Evolutionary conservation across 148 eudicot species (phyloP), one percentile per base, ranked within the genome.

Genomic region (Amaranthus hypochondriacus): DNA sequence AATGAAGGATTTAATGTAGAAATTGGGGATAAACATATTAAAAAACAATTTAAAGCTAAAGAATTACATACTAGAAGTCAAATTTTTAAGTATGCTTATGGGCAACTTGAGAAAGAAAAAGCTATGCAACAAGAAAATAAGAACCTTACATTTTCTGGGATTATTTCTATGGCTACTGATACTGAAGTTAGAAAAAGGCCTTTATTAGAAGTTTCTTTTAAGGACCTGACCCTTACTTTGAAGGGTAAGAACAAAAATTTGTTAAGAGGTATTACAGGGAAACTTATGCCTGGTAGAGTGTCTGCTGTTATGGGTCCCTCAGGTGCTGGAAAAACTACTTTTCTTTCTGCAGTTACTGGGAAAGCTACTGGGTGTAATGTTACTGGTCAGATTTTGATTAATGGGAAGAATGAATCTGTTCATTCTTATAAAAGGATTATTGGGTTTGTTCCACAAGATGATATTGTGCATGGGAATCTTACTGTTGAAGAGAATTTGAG

Each of bases 281-380:
- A 89, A 73, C 74, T 92, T 52, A 75, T 78, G 85, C 97, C 92
- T 5, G 97, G 97, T 49, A 80, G 94, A 56, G 90, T 92, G 70
- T 83, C 97, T 5, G 97, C 95, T 28, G 97, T 92, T 21, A 92
- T 92, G 97, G 97, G 97, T 64, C 97, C 97, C 4, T 92, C 97
- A 0, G 97, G 97, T 15, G 97, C 97, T 3, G 97, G 97, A 28
- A 92, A 92, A 77, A 92, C 97, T 15, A 92, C 97, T 8, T 92
- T 92, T 78, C 88, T 92, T 66, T 86, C 92, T 9, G 90, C 95
- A 7, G 82, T 92, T 28, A 77, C 89, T 0, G 97, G 97, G 52
- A 92, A 88, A 75, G 81, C 79, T 11, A 83, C 84, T 4, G 94
- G 94, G 6, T 92, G 97, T 78, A 61, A 73, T 61, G 71, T 88